Base-by-base conservation (phyloP, 163 green algal genomes). In the Volvox carteri region DNA sequence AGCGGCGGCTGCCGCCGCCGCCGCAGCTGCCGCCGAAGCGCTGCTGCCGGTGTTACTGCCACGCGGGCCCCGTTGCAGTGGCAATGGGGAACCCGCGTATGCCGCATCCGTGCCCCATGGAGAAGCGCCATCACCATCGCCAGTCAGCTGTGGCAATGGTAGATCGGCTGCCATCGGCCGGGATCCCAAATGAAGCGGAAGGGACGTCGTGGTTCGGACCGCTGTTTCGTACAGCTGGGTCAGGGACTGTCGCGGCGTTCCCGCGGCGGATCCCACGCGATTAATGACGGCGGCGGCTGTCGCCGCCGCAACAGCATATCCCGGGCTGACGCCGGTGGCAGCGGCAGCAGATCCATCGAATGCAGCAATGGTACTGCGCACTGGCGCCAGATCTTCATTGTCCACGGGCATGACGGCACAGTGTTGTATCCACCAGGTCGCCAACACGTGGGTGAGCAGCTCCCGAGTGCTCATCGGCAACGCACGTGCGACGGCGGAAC, bases 371-470 rank as follows among this genome's bases (percentile, higher is more conserved):
- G 30, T 33, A 25, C 3, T 46, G 65, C 65, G 65, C 25, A 37
- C n/a, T 41, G 62, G 12, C 16, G 9, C 65, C 8, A 46, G 65
- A 46, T 9, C 65, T 28, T 44, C 65, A 75, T 25, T 2, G 8
- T 41, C 25, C 3, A 37, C 42, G 8, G 72, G 19, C 41, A 41
- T 21, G 35, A 58, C 58, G 44, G 60, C 62, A 60, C 79, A 86
- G 81, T 78, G 35, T 2, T 41, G 67, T 6, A 50, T 33, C 81
- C 81, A 87, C 81, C 81, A 87, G 28, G 33, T 46, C 19, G 35
- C 81, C 46, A 87, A 46, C 21, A 87, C 8, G 1, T 56, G 44
- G 0, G 16, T 18, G 39, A 87, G 33, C 46, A 87, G 67, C 14
- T 41, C 81, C 21, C 81, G 81, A 11, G 81, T 87, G 46, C 23